These are phyloP conservation scores for Lentinula raphanica DNA, from an alignment of 768 basidiomycete genomes.

Conservation along the genomic window DNA sequence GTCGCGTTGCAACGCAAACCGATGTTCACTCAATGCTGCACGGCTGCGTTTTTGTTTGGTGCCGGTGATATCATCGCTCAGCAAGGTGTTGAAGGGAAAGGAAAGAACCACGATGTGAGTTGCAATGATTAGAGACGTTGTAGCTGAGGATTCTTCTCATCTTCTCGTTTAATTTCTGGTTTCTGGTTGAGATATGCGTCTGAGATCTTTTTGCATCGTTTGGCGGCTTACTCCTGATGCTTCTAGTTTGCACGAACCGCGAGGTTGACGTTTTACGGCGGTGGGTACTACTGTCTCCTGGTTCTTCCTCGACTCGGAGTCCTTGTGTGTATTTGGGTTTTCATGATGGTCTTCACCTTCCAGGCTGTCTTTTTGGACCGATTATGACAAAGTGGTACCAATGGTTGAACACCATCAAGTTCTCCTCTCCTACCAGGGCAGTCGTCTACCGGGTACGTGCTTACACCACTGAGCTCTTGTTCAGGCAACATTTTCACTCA, in stretches of 20 bases:
- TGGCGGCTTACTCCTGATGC: neutral
- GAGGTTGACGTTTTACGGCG: slow-evolving; percentile 69
- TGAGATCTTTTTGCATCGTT: neutral
- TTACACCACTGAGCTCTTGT: neutral
- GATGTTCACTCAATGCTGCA: slow-evolving; percentile 56
- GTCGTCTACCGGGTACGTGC: slow-evolving; percentile 55
- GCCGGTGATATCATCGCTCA: slow-evolving; percentile 81
- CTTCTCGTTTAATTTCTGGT: neutral
- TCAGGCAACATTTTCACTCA: neutral
- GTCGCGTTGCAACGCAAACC: slow-evolving; percentile 57
- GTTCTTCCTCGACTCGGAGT: neutral
- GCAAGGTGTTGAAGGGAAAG: slow-evolving; percentile 72
- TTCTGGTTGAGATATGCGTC: neutral
- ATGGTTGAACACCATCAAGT: slow-evolving; percentile 65
- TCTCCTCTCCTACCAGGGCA: slow-evolving; percentile 53
- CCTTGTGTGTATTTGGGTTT: too few species aligned
- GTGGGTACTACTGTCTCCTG: slow-evolving; percentile 26
- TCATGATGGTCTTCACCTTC: neutral
- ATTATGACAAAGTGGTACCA: slow-evolving; percentile 79
- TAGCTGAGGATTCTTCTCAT: too few species aligned
- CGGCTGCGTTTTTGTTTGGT: slow-evolving; percentile 66
- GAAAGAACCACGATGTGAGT: slow-evolving; percentile 71
- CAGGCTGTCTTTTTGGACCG: slow-evolving; percentile 75
- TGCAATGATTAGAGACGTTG: neutral
- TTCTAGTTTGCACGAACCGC: slow-evolving; percentile 54